Base-by-base conservation (phyloP, 106 monocot genomes). In the Narthecium ossifragum region DNA sequence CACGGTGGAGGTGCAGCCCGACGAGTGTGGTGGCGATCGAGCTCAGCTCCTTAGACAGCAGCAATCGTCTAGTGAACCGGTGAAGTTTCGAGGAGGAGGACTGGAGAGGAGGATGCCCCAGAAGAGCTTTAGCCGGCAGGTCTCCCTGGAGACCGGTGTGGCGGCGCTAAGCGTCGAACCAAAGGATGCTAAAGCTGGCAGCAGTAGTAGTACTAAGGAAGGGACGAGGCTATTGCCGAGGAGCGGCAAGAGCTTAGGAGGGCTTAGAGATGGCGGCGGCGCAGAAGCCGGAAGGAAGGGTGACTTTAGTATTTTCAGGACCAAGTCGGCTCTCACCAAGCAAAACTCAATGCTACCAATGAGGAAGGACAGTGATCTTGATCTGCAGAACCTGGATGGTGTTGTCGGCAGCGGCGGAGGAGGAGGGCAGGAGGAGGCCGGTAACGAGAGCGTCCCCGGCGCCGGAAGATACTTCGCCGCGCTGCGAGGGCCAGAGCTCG, bases 401-500 rank as follows among this genome's bases (percentile, higher is more conserved):
- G n/a, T 6, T 5, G 36, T 21, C 18, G 56, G 38, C 6, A 45
- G 0, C 10, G 31, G 33, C 17, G 59, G 34, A 1, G 58, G 21
- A n/a, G 62, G 64, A 0, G 68, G 51, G 5, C 31, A 51, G 8
- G 64, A 60, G 20, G 68, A 48, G 26, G 45, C 40, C 0, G 72
- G 31, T 23, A 67, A 57, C 10, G 49, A 55, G 64, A 80, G 61
- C 52, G 85, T 89, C 10, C 82, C 89, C 10, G n/a, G n/a, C n/a
- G 93, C 88, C 40, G 93, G 93, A 3, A 39, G 93, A n/a, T 93
- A 93, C 65, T 93, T 93, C 55, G 89, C 89, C 37, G 93, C 93
- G 13, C 74, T 93, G 17, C 72, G 82, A 5, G 93, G 93, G 0
- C 93, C 93, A 0, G 93, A 93, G 72, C 85, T 93, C 37, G 85